Percentiles rank a stretch among this genome's conserved stretches.
Evolutionary conservation across 768 basidiomycete species (phyloP).

Genomic region (Tulasnella sp.): DNA sequence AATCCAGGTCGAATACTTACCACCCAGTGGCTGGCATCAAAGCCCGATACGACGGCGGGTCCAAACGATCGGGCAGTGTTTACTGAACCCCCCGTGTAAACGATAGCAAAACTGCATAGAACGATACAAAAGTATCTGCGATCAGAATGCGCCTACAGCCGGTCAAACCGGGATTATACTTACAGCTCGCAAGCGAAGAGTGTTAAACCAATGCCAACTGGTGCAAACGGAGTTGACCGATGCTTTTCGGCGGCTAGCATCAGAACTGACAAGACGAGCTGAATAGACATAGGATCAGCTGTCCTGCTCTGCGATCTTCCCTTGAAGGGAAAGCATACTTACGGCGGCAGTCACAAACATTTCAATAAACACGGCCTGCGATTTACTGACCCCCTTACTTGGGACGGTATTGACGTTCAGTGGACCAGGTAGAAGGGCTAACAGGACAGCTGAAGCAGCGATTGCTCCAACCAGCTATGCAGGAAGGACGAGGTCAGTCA

Average conservation of each 20-base stretch:
- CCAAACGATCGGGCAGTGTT: constrained; percentile 19
- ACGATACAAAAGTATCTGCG: neutral
- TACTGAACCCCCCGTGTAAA: constrained; percentile 18
- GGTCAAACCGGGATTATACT: neutral
- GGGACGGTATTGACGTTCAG: constrained; percentile 12
- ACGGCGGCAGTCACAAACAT: constrained; percentile 16
- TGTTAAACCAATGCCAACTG: constrained; percentile 14
- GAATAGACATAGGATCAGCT: neutral
- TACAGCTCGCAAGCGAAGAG: constrained; percentile 16
- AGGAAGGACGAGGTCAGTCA: neutral
- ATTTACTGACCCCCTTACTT: constrained; percentile 1
- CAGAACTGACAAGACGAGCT: constrained; percentile 15
- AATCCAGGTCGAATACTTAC: neutral
- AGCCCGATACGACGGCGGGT: constrained; percentile 18
- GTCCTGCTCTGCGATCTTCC: neutral
- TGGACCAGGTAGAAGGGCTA: constrained; percentile 17
- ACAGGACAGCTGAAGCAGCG: constrained; percentile 16
- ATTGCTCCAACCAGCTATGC: constrained; percentile 16
- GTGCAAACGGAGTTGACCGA: constrained; percentile 14
- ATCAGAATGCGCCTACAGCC: neutral
- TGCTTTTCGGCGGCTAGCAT: constrained; percentile 19
- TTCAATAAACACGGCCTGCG: constrained; percentile 16
- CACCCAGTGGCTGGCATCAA: constrained; percentile 5
- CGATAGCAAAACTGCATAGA: constrained; percentile 15
- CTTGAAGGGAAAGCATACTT: neutral